These are phyloP conservation scores for Rubroshorea leprosula DNA, from an alignment of 345 rosid species.

Conservation along the genomic window DNA sequence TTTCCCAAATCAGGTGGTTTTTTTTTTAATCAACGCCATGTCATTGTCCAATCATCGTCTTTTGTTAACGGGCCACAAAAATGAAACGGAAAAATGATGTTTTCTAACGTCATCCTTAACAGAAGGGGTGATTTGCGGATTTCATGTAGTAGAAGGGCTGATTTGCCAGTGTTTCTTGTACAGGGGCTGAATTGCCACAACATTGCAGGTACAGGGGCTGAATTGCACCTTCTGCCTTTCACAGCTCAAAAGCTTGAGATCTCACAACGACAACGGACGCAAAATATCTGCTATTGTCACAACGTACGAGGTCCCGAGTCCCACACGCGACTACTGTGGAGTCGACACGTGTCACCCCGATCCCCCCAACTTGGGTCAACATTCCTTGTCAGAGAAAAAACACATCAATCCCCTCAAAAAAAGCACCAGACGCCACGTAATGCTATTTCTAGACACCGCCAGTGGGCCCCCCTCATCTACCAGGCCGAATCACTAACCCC, in stretches of 20 bases:
- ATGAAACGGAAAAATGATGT: too few species aligned
- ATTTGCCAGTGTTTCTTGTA: too few species aligned
- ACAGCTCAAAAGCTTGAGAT: not conserved
- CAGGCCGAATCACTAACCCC: constrained; percentile 8
- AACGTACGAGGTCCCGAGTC: not conserved
- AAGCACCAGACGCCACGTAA: constrained; percentile 31
- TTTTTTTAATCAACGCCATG: too few species aligned
- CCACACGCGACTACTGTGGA: not conserved
- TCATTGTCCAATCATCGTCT: too few species aligned
- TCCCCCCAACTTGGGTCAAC: constrained; percentile 2
- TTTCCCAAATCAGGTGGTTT: too few species aligned
- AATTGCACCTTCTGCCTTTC: too few species aligned
- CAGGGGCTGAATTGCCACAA: too few species aligned
- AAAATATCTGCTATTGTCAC: constrained; percentile 18
- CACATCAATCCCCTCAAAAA: not conserved
- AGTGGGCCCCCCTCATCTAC: constrained; percentile 13
- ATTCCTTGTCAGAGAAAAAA: constrained; percentile 16
- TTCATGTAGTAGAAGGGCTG: too few species aligned
- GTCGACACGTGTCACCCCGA: constrained; percentile 21
- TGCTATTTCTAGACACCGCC: constrained; percentile 9
- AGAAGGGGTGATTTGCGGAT: too few species aligned
- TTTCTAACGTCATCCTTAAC: too few species aligned
- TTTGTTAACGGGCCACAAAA: too few species aligned
- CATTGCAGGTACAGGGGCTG: too few species aligned
- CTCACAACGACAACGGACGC: constrained; percentile 5